Conservation (phyloP, 2,329 filamentous ascomycete genomes). For the Periconia digitata region DNA sequence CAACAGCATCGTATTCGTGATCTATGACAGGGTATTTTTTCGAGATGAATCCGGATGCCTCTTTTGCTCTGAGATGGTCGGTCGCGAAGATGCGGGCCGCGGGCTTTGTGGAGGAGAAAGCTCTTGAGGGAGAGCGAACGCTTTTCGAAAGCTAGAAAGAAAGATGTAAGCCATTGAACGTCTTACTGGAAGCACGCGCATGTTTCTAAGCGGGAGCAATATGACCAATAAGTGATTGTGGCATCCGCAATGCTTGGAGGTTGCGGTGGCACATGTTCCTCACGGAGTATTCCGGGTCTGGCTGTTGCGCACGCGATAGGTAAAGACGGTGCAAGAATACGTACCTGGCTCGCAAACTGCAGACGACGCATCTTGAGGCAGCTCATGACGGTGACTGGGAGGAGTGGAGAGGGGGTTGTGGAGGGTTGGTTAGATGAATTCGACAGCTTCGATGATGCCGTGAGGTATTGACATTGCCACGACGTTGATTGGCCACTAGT, state of each 20-base stretch:
- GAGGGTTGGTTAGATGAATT: constrained; percentile 23
- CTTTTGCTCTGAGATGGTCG: constrained; percentile 85
- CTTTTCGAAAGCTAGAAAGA: constrained; percentile 62
- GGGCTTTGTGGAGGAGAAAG: constrained; percentile 85
- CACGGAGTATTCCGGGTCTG: constrained; percentile 27
- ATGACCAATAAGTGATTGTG: background rate
- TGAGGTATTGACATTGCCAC: constrained; percentile 11
- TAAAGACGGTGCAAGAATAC: constrained; percentile 4
- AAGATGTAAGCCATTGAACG: constrained; percentile 33
- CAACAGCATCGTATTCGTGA: constrained; percentile 97
- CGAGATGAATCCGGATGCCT: constrained; percentile 83
- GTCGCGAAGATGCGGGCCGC: constrained; percentile 84
- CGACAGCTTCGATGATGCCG: constrained; percentile 23
- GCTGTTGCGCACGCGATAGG: constrained; percentile 11
- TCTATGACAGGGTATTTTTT: constrained; percentile 97
- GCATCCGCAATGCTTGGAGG: background rate
- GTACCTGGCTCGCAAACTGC: constrained; percentile 43
- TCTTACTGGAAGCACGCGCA: background rate
- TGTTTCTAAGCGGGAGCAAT: background rate
- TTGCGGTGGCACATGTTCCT: constrained; percentile 20
- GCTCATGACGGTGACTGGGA: constrained; percentile 37
- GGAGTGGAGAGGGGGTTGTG: constrained; percentile 27
- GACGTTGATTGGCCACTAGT: constrained; percentile 25
- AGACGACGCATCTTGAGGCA: constrained; percentile 43
- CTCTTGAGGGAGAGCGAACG: constrained; percentile 66